These are phyloP conservation scores for Mariannaea elegans DNA, from an alignment of 2,329 filamentous ascomycete genomes.

Conservation along the genomic window DNA sequence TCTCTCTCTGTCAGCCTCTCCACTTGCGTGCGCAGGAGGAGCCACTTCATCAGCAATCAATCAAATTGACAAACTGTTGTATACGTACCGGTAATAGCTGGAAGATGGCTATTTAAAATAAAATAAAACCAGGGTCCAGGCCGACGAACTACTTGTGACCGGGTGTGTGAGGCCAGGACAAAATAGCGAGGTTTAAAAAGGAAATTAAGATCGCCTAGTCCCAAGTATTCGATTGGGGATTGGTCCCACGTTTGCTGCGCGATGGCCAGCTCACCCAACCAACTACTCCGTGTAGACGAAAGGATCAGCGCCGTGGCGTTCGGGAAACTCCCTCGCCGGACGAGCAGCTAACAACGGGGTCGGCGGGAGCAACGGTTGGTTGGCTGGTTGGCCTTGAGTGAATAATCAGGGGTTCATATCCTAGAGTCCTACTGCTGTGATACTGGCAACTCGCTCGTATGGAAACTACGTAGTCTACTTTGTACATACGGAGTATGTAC, in stretches of 20 bases:
- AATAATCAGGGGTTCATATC: not conserved
- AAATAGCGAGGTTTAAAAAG: not conserved
- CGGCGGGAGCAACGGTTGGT: conserved; percentile 5
- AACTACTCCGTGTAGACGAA: not conserved
- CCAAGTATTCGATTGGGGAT: not conserved
- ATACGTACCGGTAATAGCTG: too few relatives aligned
- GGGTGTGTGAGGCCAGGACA: not conserved
- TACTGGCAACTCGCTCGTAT: too few relatives aligned
- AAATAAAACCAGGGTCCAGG: too few relatives aligned
- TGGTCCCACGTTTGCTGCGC: not conserved
- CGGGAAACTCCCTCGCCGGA: conserved; percentile 7
- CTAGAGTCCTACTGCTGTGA: not conserved
- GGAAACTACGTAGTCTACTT: too few relatives aligned
- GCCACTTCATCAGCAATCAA: too few relatives aligned
- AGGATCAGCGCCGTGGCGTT: not conserved
- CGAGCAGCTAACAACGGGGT: not conserved
- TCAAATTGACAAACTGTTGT: too few relatives aligned
- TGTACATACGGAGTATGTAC: too few relatives aligned
- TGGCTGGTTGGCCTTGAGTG: not conserved
- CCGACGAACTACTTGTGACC: not conserved
- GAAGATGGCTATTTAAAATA: too few relatives aligned
- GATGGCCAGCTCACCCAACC: not conserved
- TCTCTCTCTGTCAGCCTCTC: too few relatives aligned
- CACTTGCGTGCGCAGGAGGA: not conserved
- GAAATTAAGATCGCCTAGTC: not conserved